Conservation (phyloP, 352 stramenopile genomes). For the Phytopythium sindhum region DNA sequence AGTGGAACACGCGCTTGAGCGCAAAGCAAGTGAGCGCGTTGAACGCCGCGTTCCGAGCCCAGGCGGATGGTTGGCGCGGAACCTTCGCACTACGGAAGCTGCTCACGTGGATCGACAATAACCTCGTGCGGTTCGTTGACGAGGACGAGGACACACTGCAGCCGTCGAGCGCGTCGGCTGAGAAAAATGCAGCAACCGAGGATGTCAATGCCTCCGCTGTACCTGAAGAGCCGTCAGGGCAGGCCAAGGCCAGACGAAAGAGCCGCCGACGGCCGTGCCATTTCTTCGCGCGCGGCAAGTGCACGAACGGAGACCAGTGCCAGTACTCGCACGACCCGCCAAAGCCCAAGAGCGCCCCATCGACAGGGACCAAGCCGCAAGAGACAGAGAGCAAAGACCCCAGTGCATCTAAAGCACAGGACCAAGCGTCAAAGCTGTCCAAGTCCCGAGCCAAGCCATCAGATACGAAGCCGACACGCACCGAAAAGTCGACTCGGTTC, state of each 20-base stretch:
- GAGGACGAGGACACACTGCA: slow-evolving; percentile 3
- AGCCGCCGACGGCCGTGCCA: slow-evolving; percentile 24
- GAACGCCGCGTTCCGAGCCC: slow-evolving; percentile 29
- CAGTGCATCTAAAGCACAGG: background rate
- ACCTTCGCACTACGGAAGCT: slow-evolving; percentile 59
- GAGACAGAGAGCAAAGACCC: background rate
- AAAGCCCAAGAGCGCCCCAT: slow-evolving; percentile 3
- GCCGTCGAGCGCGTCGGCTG: background rate
- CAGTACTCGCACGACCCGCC: slow-evolving; percentile 35
- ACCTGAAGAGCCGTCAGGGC: background rate
- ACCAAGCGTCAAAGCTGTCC: background rate
- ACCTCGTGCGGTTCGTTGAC: slow-evolving; percentile 44
- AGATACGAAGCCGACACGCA: background rate
- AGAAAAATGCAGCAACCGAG: background rate
- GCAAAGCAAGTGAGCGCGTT: slow-evolving; percentile 30
- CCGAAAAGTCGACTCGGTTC: slow-evolving; percentile 18
- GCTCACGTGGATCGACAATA: slow-evolving; percentile 85
- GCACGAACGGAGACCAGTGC: slow-evolving; percentile 47
- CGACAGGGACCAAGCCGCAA: background rate
- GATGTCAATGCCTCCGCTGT: background rate
- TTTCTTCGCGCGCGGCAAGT: slow-evolving; percentile 55
- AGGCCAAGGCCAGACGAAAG: background rate
- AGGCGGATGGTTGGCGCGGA: slow-evolving; percentile 39
- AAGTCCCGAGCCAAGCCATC: slow-evolving; percentile 6
- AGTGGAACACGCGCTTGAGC: slow-evolving; percentile 47